Evolutionary conservation across 345 rosid species (phyloP).

Genomic region (Populus tremula): DNA sequence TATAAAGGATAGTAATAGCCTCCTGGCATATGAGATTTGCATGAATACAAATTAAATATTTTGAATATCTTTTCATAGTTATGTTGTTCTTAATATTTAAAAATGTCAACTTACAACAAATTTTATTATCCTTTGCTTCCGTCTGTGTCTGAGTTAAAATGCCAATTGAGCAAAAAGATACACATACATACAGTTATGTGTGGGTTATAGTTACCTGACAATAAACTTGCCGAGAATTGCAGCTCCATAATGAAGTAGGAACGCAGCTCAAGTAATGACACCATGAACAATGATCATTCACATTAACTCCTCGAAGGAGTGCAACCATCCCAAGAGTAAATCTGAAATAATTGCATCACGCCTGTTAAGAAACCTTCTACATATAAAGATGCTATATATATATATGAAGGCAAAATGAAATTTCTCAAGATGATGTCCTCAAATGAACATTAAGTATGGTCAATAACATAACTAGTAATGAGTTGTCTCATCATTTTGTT

Average conservation of each 20-base stretch:
- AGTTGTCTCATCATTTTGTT: not conserved
- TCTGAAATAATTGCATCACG: conserved; percentile 13
- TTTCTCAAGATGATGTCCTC: not conserved
- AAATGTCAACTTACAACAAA: too few species aligned
- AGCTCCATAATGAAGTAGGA: conserved; percentile 21
- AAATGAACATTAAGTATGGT: not conserved
- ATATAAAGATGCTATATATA: not conserved
- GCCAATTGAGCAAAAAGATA: too few species aligned
- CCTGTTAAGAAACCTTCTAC: not conserved
- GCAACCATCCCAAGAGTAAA: conserved; percentile 18
- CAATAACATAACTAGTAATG: not conserved
- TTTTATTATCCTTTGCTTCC: too few species aligned
- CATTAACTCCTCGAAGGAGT: conserved; percentile 17
- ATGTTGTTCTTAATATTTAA: too few species aligned
- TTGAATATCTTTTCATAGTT: too few species aligned
- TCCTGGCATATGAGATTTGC: too few species aligned
- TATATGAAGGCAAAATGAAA: not conserved
- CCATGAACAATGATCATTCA: conserved; percentile 20
- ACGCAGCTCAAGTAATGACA: conserved; percentile 22
- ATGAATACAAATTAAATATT: too few species aligned
- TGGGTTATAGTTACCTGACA: conserved; percentile 53
- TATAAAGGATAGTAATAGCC: too few species aligned
- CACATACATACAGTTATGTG: too few species aligned
- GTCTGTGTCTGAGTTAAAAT: too few species aligned
- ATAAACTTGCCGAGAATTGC: conserved; percentile 38